Conservation (phyloP, 768 basidiomycete genomes). For the Trametes cinnabarina region DNA sequence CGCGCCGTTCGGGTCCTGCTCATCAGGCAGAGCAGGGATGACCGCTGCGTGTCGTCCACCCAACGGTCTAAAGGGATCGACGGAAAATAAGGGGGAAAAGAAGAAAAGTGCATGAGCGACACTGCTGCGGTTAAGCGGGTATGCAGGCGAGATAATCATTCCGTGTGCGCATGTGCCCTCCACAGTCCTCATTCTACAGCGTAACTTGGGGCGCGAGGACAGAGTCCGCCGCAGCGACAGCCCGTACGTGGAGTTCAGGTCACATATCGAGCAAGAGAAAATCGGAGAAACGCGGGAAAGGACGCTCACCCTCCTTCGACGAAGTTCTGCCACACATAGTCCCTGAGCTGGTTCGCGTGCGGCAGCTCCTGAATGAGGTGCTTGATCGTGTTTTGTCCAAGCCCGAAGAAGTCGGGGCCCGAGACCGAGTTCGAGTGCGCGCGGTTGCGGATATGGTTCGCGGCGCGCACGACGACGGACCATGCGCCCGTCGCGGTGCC, state of each 20-base stretch:
- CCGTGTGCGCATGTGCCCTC: not conserved
- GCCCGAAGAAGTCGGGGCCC: slow-evolving; percentile 85
- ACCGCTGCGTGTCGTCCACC: slow-evolving; percentile 83
- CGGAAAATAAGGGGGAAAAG: not conserved
- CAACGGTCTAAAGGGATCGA: slow-evolving; percentile 48
- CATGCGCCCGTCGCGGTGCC: slow-evolving; percentile 89
- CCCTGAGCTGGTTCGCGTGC: slow-evolving; percentile 64
- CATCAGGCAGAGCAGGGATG: slow-evolving; percentile 76
- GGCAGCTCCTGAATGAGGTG: slow-evolving; percentile 85
- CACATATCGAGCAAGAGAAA: not conserved
- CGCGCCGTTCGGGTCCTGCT: slow-evolving; percentile 30
- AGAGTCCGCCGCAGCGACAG: too few species aligned
- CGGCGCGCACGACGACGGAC: slow-evolving; percentile 79
- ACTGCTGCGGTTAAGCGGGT: not conserved
- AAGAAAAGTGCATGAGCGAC: slow-evolving; percentile 13
- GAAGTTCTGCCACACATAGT: slow-evolving; percentile 88
- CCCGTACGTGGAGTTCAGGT: too few species aligned
- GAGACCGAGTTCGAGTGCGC: slow-evolving; percentile 87
- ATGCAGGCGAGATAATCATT: not conserved
- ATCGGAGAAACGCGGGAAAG: slow-evolving; percentile 7
- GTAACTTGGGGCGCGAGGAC: too few species aligned
- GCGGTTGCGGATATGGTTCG: slow-evolving; percentile 75
- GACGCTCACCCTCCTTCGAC: slow-evolving; percentile 77
- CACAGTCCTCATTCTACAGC: not conserved
- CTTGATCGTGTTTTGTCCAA: slow-evolving; percentile 87